Base-by-base conservation (phyloP, 345 rosid genomes). In the Draba incana region DNA sequence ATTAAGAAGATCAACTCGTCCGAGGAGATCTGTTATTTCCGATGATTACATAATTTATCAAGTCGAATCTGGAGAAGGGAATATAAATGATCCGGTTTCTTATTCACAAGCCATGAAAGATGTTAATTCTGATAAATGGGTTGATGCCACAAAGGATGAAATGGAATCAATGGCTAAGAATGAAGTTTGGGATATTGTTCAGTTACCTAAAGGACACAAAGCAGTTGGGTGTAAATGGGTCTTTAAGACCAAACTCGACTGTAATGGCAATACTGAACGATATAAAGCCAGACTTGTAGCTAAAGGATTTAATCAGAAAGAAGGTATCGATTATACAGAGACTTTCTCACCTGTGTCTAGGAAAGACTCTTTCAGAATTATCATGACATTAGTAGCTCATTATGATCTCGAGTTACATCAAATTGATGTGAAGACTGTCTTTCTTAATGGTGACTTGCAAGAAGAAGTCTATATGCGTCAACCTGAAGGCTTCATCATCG, bases 31-130 rank as follows among this genome's bases (percentile, higher is more conserved):
- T 28, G 10, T 30, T 42, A 41, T 66, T 42, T 66, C 30, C 0
- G 1, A 42, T 66, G 61, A 53, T 6, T 54, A 64, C 10, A 3
- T 54, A 23, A 0, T 43, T 54, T 54, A 30, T 44, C 33, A 43
- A 30, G 25, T 54, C 20, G 24, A 66, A 42, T 54, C 0, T 66
- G 45, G 45, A 12, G 37, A 64, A 37, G 0, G 0, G 0, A 2
- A 37, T n/a, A 24, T 61, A 8, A 7, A 16, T 30, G 49, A 68
- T 11, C 42, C 6, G 2, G 4, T 68, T 58, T 57, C 47, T 38
- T 57, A 15, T 57, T 47, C 48, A 46, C 41, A 47, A 57, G 65
- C 49, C 56, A 55, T 66, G 0, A 46, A 68, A 46, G 38, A 56
- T 46, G 23, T 35, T 30, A 33, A 56, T 56, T 68, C 8, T 57